These are phyloP conservation scores for Ustanciosporium gigantosporum DNA, from an alignment of 1,284 basidiomycete genomes.

Conservation along the genomic window DNA sequence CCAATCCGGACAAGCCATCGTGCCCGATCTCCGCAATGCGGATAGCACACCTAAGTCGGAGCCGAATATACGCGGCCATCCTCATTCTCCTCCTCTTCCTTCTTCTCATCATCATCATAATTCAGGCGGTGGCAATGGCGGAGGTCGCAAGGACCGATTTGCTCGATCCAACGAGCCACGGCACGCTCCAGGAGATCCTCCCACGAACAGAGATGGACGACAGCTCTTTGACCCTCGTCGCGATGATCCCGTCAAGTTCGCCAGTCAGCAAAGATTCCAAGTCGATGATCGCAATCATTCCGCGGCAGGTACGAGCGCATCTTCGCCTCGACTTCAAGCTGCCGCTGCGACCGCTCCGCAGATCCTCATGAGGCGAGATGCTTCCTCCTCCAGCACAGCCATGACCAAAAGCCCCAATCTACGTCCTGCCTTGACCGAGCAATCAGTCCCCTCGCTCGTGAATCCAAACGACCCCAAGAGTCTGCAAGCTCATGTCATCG, in stretches of 20 bases:
- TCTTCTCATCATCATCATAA: too few relatives aligned
- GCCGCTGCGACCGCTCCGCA: constrained; percentile 8
- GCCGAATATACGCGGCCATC: constrained; percentile 9
- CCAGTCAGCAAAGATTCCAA: constrained; percentile 24
- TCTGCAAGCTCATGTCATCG: constrained; percentile 65
- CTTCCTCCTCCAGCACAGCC: constrained; percentile 15
- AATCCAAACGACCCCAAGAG: constrained; percentile 14
- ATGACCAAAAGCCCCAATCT: constrained; percentile 17
- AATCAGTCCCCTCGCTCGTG: constrained; percentile 6
- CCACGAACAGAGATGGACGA: constrained; percentile 20
- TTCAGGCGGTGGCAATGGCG: not conserved
- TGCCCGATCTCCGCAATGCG: constrained; percentile 17
- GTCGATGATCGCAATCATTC: constrained; percentile 14
- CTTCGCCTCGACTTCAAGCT: not conserved
- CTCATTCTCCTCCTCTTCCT: too few relatives aligned
- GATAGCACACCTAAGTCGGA: constrained; percentile 14
- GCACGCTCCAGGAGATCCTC: constrained; percentile 17
- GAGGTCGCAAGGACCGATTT: constrained; percentile 17
- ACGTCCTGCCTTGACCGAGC: constrained; percentile 11
- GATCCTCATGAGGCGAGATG: constrained; percentile 17
- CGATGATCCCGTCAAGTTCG: constrained; percentile 73
- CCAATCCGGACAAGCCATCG: constrained; percentile 11
- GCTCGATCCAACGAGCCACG: constrained; percentile 20
- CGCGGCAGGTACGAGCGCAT: not conserved
- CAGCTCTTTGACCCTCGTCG: constrained; percentile 76